Percentiles rank a stretch among this genome's conserved stretches.
Evolutionary conservation across 768 basidiomycete species (phyloP).

Genomic region (Phylloporus scabripes): DNA sequence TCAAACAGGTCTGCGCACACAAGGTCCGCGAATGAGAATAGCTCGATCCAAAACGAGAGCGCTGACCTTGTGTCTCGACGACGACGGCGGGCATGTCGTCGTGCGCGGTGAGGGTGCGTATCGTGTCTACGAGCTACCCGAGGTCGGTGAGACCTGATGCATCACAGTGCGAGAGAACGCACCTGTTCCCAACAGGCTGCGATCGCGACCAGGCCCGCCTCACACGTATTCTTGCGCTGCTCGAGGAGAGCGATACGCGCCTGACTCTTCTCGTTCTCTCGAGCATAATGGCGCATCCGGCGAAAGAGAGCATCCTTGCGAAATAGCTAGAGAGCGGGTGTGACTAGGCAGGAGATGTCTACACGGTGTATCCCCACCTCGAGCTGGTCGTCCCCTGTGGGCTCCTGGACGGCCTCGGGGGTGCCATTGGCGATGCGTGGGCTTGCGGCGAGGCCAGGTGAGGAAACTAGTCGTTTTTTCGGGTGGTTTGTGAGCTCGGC

Average conservation of each 20-base stretch:
- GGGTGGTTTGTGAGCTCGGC: slow-evolving; percentile 37
- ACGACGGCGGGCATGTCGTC: slow-evolving; percentile 43
- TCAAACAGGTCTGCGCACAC: slow-evolving; percentile 26
- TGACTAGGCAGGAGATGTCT: slow-evolving; percentile 21
- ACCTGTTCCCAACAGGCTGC: slow-evolving; percentile 81
- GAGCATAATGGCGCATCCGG: slow-evolving; percentile 76
- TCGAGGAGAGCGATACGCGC: slow-evolving; percentile 60
- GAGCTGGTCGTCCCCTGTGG: slow-evolving; percentile 50
- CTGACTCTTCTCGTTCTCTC: slow-evolving; percentile 64
- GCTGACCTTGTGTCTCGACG: slow-evolving; percentile 40
- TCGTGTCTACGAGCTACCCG: slow-evolving; percentile 58
- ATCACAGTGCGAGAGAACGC: slow-evolving; percentile 9
- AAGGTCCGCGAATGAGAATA: not conserved
- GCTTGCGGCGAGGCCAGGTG: slow-evolving; percentile 41
- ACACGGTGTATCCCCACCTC: slow-evolving; percentile 46
- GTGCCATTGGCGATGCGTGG: slow-evolving; percentile 42
- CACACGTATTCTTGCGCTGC: slow-evolving; percentile 56
- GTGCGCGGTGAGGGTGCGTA: slow-evolving; percentile 51
- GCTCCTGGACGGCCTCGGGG: slow-evolving; percentile 35
- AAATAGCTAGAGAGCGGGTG: slow-evolving; percentile 50
- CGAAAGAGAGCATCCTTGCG: slow-evolving; percentile 84
- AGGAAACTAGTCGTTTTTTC: slow-evolving; percentile 53
- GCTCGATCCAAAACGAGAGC: not conserved
- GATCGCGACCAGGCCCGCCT: slow-evolving; percentile 67
- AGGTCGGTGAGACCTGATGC: not conserved